Evolutionary conservation across 129 eudicot species (phyloP), one percentile per base, ranked within the genome.

Genomic region (Tanacetum coccineum): DNA sequence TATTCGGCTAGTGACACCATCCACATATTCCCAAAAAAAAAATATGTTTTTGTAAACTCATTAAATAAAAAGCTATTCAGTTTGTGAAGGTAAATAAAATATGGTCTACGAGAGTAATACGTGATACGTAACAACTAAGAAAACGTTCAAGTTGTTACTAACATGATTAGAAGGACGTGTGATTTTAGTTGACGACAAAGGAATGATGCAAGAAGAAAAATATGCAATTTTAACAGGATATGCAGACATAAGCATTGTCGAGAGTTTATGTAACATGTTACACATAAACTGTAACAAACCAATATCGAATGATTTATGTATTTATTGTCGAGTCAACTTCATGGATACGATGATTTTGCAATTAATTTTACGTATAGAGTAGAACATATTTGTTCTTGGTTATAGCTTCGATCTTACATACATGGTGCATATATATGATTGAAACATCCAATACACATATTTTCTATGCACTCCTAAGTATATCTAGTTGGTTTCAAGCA

Each of bases 1-100:
- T 46, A 70, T 26, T 13, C 56, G 58, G 20, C 44, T 13, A 15
- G 59, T 64, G 71, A 73, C 71, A 73, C 58, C 71, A 64, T 64
- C 58, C 18, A 64, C 71, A 55, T 53, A 73, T 64, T 73, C 70
- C 77, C 64, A 63, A 22, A 26, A n/a, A 11, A 22, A 15, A 6
- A 20, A 21, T 0, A 36, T 18, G 61, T 15, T 52, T 54, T 68
- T 53, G 63, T n/a, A 30, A 59, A 59, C 5, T 4, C 14, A 58
- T 21, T 20, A 21, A 25, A 57, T 57, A 57, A 32, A n/a, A 32
- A 32, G 40, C 13, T 57, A 58, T 13, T 12, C 21, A 18, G 54
- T 51, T 52, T 67, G n/a, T 6, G 12, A 53, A 52, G 63, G 39
- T 68, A 68, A 32, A 36, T 53, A 36, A 68, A 36, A 39, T 39